These are phyloP conservation scores for Furcasterigmium sp. DNA, from an alignment of 2,329 filamentous ascomycete genomes.

Conservation along the genomic window DNA sequence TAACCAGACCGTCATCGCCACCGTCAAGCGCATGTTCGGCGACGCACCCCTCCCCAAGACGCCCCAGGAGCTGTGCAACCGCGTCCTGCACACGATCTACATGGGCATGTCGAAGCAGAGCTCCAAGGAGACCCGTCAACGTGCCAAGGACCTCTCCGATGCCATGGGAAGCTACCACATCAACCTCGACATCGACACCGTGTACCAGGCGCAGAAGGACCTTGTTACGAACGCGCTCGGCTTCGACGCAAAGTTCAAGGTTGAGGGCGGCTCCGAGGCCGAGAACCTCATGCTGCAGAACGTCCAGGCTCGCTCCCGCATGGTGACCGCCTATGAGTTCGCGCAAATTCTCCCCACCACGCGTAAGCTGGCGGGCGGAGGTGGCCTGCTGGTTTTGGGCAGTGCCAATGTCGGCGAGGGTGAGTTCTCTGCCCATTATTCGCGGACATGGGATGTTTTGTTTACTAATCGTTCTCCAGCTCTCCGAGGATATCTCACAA, in stretches of 20 bases:
- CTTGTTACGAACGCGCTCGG: constrained; percentile 53
- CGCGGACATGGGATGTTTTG: constrained; percentile 5
- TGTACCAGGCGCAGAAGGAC: constrained; percentile 54
- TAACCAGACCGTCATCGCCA: constrained; percentile 27
- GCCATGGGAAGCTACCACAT: constrained; percentile 68
- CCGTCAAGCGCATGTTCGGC: constrained; percentile 29
- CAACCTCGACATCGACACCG: constrained; percentile 68
- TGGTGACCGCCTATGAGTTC: constrained; percentile 44
- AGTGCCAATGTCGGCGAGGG: constrained; percentile 56
- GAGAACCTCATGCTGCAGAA: constrained; percentile 65
- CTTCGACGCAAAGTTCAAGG: constrained; percentile 52
- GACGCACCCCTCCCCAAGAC: constrained; percentile 38
- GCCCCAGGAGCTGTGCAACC: constrained; percentile 50
- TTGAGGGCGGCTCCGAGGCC: constrained; percentile 54
- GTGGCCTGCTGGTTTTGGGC: constrained; percentile 61
- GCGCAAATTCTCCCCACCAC: constrained; percentile 58
- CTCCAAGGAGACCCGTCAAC: constrained; percentile 58
- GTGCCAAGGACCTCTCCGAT: constrained; percentile 55
- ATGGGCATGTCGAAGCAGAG: constrained; percentile 68
- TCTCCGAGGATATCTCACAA: constrained; percentile 52
- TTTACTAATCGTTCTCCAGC: constrained; percentile 22
- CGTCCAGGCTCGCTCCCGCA: constrained; percentile 47
- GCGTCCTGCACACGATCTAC: constrained; percentile 47
- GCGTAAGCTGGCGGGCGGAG: constrained; percentile 48
- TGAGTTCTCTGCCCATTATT: background rate